These are phyloP conservation scores for Aspergillus terreus DNA, from an alignment of 2,329 filamentous ascomycete species.

Conservation along the genomic window DNA sequence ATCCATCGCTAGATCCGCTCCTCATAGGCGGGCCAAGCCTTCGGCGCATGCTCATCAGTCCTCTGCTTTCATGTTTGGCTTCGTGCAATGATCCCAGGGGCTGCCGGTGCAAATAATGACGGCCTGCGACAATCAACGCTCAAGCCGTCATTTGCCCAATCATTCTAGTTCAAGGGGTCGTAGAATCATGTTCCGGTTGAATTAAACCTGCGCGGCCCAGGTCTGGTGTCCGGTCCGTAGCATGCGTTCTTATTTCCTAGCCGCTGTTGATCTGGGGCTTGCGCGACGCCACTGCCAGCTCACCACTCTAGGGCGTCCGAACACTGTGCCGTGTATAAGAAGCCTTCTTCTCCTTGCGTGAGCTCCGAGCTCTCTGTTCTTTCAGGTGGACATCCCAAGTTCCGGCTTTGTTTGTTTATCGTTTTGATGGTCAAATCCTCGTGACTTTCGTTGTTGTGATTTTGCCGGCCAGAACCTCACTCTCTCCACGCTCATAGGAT, in stretches of 20 bases:
- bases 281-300: not conserved
- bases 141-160: not conserved
- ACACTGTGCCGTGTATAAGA: not conserved
- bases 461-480: no score
- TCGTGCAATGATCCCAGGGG: not conserved
- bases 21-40: constrained; percentile 4
- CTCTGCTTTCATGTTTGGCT: not conserved
- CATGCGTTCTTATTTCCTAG: not conserved
- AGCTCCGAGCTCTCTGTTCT: not conserved
- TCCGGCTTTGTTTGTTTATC: not conserved
- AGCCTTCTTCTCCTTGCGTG: not conserved
- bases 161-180: not conserved
- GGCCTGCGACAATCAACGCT: not conserved
- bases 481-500: no score
- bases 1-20: not conserved
- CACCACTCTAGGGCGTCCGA: not conserved
- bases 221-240: no score
- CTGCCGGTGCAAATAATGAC: not conserved
- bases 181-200: no score
- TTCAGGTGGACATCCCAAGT: not conserved
- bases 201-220: no score
- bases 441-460: no score
- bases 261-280: not conserved
- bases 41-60: not conserved
- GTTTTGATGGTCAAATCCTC: not conserved